Evolutionary conservation across 2,329 filamentous ascomycete species (phyloP).

Genomic region (Clarireedia homoeocarpa): DNA sequence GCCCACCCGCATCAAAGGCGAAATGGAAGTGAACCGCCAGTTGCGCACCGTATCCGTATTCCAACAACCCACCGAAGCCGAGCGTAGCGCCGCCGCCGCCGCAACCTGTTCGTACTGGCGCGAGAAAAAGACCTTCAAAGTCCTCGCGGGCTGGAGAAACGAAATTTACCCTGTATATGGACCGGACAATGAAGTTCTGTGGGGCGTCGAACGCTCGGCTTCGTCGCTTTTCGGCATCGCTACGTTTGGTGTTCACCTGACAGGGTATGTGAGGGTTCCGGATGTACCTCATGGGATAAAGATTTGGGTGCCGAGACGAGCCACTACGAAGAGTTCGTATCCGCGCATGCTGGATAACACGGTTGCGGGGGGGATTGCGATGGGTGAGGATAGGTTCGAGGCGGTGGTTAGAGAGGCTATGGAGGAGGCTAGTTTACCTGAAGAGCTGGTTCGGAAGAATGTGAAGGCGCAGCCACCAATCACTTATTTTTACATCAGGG

Average conservation of each 20-base stretch:
- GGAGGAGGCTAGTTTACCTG: conserved; percentile 80
- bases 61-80: conserved; percentile 45
- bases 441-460: conserved; percentile 54
- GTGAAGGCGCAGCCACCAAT: conserved; percentile 59
- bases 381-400: conserved; percentile 72
- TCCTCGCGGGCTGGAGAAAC: conserved; percentile 72
- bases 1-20: conserved; percentile 44
- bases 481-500: conserved; percentile 78
- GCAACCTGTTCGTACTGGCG: conserved; percentile 61
- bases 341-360: conserved; percentile 80
- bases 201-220: conserved; percentile 71
- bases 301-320: conserved; percentile 77
- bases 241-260: conserved; percentile 77
- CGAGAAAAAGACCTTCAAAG: conserved; percentile 59
- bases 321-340: conserved; percentile 76
- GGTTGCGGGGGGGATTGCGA: conserved; percentile 76
- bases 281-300: conserved; percentile 49
- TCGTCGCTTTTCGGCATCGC: conserved; percentile 67
- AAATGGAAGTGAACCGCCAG: conserved; percentile 52
- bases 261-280: conserved; percentile 53
- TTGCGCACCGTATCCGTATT: conserved; percentile 58
- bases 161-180: conserved; percentile 76
- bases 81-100: conserved; percentile 50
- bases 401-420: conserved; percentile 77
- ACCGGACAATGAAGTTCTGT: conserved; percentile 51